Evolutionary conservation across 371 early-diverging fungal species (phyloP).

Genomic region (Synchytrium microbalum): DNA sequence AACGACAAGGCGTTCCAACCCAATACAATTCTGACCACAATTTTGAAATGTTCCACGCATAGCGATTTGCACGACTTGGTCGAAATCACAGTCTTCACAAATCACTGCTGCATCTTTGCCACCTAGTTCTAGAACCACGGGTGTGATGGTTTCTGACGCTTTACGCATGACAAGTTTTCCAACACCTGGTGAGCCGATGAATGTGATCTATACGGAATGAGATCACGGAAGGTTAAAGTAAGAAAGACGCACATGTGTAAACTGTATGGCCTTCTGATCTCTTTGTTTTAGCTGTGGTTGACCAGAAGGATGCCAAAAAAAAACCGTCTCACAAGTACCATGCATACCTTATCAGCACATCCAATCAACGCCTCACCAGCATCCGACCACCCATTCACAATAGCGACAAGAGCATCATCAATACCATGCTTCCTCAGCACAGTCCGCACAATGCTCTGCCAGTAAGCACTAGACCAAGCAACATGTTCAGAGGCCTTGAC

Average conservation of each 20-base stretch:
- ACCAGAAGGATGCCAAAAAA: neutral
- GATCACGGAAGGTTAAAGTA: neutral
- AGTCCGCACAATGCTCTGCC: constrained; percentile 40
- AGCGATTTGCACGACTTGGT: constrained; percentile 63
- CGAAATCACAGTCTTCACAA: constrained; percentile 78
- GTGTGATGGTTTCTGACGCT: constrained; percentile 9
- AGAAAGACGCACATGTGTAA: neutral
- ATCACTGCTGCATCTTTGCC: constrained; percentile 92
- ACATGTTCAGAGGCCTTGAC: constrained; percentile 80
- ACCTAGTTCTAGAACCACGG: constrained; percentile 67
- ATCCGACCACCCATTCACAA: constrained; percentile 73
- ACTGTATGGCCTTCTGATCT: constrained; percentile 1
- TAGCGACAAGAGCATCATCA: constrained; percentile 66
- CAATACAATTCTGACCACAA: constrained; percentile 83
- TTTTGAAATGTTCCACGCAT: constrained; percentile 68
- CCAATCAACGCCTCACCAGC: constrained; percentile 63
- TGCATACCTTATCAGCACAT: constrained; percentile 41
- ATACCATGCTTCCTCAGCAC: constrained; percentile 64
- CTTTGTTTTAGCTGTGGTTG: neutral
- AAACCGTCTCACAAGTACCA: neutral
- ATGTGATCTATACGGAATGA: constrained; percentile 57
- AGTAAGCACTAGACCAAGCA: constrained; percentile 61
- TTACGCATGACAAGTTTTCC: constrained; percentile 52
- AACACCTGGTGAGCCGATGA: constrained; percentile 76
- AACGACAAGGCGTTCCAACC: constrained; percentile 40